phyloP scores from a whole-genome alignment of 176 grass and related monocot genomes.

The Neostapfia colusana region DNA sequence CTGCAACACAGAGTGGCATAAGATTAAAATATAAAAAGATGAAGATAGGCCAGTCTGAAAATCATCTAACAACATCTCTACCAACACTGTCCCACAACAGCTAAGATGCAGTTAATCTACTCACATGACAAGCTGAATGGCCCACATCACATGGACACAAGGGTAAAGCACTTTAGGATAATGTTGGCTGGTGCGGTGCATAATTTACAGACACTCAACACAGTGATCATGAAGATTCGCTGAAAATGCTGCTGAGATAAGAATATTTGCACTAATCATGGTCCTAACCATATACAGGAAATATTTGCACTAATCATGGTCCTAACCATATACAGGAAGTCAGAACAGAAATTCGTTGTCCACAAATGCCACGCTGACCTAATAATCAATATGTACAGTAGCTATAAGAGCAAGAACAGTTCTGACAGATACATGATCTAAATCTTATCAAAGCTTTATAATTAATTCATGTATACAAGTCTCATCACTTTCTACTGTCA shows the following conservation, averaged over 20 bases:
- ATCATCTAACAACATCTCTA: constrained; percentile 22
- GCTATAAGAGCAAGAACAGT: not conserved
- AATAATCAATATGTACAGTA: constrained; percentile 1
- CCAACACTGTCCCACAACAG: constrained; percentile 36
- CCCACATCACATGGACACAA: constrained; percentile 32
- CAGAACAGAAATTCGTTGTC: not conserved
- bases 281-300: constrained; percentile 13
- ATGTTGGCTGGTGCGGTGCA: constrained; percentile 13
- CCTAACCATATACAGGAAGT: constrained; percentile 5
- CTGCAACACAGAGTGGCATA: constrained; percentile 52
- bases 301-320: not conserved
- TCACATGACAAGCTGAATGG: constrained; percentile 35
- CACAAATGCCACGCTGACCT: not conserved
- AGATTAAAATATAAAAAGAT: constrained; percentile 16
- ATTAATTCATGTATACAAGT: constrained; percentile 12
- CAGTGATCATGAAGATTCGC: not conserved
- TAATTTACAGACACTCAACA: constrained; percentile 21
- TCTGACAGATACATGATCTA: not conserved
- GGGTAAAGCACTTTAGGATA: constrained; percentile 16
- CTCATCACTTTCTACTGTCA: not conserved
- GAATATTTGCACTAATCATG: not conserved
- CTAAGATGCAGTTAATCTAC: constrained; percentile 45
- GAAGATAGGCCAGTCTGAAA: not conserved
- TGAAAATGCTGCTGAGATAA: not conserved
- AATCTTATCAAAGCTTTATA: not conserved